These are phyloP conservation scores for Lavandula angustifolia DNA, from an alignment of 257 asterid genomes.

Conservation along the genomic window DNA sequence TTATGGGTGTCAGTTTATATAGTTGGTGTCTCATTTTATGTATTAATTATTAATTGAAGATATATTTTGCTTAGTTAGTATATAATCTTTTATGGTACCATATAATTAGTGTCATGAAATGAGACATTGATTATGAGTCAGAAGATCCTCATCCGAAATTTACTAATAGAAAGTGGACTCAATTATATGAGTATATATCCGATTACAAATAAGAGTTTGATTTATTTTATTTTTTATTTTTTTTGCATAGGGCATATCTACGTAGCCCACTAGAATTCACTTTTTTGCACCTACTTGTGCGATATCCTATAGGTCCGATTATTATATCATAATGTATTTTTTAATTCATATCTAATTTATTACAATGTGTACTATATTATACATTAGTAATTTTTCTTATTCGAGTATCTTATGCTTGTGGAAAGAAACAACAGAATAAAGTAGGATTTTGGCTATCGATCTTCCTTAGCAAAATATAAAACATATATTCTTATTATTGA, in stretches of 20 bases:
- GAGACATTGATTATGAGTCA: no score
- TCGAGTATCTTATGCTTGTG: background rate
- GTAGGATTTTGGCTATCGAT: background rate
- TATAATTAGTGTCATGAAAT: no score
- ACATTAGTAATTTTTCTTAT: background rate
- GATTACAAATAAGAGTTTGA: slow-evolving; percentile 36
- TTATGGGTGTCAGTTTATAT: no score
- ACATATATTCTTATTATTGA: slow-evolving; percentile 20
- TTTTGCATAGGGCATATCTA: slow-evolving; percentile 39
- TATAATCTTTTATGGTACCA: no score
- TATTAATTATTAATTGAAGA: no score
- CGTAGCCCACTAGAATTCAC: slow-evolving; percentile 40
- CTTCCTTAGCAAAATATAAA: slow-evolving; percentile 10
- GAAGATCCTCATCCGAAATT: background rate
- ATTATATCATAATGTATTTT: background rate
- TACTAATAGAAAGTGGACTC: slow-evolving; percentile 30
- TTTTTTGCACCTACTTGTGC: slow-evolving; percentile 34
- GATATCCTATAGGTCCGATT: background rate
- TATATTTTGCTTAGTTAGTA: no score
- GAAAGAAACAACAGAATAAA: background rate
- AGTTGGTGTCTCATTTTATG: no score
- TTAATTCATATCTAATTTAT: background rate
- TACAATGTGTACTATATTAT: background rate
- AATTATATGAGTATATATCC: slow-evolving; percentile 29
- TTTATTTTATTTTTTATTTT: no score